phyloP scores from a whole-genome alignment of 2,329 filamentous ascomycete genomes.

The Ampelomyces quisqualis region DNA sequence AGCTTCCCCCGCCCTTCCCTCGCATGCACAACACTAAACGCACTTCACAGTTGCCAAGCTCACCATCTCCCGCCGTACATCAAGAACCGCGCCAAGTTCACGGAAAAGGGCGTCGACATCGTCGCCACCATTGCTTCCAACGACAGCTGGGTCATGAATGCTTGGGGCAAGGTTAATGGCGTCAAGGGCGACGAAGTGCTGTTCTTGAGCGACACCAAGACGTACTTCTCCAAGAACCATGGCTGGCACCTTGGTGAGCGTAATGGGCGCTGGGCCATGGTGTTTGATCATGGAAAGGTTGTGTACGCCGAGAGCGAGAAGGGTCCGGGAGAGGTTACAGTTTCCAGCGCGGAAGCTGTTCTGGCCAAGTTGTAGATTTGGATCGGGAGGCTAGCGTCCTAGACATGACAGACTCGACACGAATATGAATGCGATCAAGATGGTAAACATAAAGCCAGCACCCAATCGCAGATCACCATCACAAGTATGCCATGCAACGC shows the following conservation, averaged over 20 bases:
- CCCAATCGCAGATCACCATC: no score
- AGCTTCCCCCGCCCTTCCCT: not conserved
- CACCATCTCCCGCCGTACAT: constrained; percentile 81
- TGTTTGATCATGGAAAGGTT: constrained; percentile 77
- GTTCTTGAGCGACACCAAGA: constrained; percentile 73
- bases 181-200: constrained; percentile 72
- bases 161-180: constrained; percentile 85
- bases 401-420: no score
- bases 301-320: constrained; percentile 75
- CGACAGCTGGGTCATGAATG: constrained; percentile 83
- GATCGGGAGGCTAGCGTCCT: no score
- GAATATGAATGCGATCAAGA: no score
- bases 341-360: constrained; percentile 52
- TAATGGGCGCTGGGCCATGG: constrained; percentile 75
- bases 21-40: not conserved
- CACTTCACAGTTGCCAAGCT: constrained; percentile 80
- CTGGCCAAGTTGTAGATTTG: constrained; percentile 49
- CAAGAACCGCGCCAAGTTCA: constrained; percentile 68
- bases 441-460: no score
- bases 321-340: constrained; percentile 51
- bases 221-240: constrained; percentile 73
- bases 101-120: constrained; percentile 78
- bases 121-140: constrained; percentile 82
- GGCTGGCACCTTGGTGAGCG: constrained; percentile 75
- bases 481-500: no score